These are phyloP conservation scores for Fomitopsis palustris DNA, from an alignment of 1,284 basidiomycete species.

Conservation along the genomic window DNA sequence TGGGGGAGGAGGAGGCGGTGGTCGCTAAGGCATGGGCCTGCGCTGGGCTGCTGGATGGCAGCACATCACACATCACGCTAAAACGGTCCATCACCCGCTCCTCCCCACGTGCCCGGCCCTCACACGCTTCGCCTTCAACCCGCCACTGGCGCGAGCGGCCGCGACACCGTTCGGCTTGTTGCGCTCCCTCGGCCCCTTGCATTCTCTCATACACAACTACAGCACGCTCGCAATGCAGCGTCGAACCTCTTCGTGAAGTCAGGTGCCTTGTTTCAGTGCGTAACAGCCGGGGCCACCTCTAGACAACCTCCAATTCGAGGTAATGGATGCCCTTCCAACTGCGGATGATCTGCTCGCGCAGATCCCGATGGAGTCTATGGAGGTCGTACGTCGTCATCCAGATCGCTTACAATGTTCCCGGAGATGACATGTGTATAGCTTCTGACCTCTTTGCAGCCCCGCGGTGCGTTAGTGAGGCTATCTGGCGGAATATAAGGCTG, in stretches of 20 bases:
- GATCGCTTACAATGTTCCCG: neutral
- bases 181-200: neutral
- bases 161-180: neutral
- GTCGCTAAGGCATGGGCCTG: conserved; percentile 9
- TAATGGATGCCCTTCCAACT: conserved; percentile 5
- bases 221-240: no score
- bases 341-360: conserved; percentile 20
- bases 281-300: no score
- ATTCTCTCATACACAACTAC: neutral
- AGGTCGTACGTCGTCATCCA: conserved; percentile 34
- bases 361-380: conserved; percentile 41
- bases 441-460: conserved; percentile 30
- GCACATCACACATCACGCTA: conserved; percentile 8
- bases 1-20: conserved; percentile 9
- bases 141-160: neutral
- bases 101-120: neutral
- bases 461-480: conserved; percentile 20
- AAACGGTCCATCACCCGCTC: neutral
- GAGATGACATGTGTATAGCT: conserved; percentile 26
- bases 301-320: no score
- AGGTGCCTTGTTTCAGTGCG: no score
- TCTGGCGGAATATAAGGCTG: neutral
- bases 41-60: conserved; percentile 1
- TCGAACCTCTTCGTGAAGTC: no score
- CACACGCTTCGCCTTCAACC: neutral